Conservation (phyloP, 495 filamentous ascomycete genomes). For the Podospora pseudocomata region DNA sequence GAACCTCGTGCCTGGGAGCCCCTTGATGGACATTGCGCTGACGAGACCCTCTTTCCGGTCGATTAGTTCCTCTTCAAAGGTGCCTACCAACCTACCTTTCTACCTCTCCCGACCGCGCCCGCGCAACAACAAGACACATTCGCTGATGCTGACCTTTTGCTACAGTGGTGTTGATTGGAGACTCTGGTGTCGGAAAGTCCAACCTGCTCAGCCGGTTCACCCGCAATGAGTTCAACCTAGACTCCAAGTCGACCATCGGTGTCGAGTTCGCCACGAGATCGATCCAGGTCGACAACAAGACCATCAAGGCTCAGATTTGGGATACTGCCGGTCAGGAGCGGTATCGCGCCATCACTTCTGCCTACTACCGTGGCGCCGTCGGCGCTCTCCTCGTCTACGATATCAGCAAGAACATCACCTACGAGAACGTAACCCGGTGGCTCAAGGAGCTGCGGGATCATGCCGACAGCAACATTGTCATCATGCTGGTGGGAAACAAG, state of each 20-base stretch:
- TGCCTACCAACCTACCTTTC: conserved; percentile 36
- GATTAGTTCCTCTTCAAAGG: conserved; percentile 98
- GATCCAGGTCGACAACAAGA: conserved; percentile 99
- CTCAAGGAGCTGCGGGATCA: conserved; percentile 98
- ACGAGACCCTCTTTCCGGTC: conserved; percentile 25
- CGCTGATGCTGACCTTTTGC: conserved; percentile 31
- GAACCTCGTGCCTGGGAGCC: conserved; percentile 13
- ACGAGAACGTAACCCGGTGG: conserved; percentile 98
- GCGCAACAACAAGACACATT: conserved; percentile 2
- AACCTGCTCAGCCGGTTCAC: conserved; percentile 99
- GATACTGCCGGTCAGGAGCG: conserved; percentile 99
- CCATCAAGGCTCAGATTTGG: conserved; percentile 99
- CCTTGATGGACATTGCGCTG: conserved; percentile 27
- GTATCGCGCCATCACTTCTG: conserved; percentile 97
- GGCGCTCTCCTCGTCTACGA: conserved; percentile 98
- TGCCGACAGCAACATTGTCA: conserved; percentile 98
- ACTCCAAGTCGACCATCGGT: conserved; percentile 99
- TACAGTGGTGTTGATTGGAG: conserved; percentile 95
- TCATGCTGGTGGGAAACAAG: conserved; percentile 99
- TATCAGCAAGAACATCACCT: conserved; percentile 98
- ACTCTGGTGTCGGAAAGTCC: conserved; percentile 99
- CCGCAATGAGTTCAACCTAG: conserved; percentile 99
- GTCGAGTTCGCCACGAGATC: conserved; percentile 98
- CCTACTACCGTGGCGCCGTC: conserved; percentile 97
- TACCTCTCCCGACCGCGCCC: conserved; percentile 16